These are phyloP conservation scores for Nepenthes alata DNA, from an alignment of 179 eudicot genomes.

Conservation along the genomic window DNA sequence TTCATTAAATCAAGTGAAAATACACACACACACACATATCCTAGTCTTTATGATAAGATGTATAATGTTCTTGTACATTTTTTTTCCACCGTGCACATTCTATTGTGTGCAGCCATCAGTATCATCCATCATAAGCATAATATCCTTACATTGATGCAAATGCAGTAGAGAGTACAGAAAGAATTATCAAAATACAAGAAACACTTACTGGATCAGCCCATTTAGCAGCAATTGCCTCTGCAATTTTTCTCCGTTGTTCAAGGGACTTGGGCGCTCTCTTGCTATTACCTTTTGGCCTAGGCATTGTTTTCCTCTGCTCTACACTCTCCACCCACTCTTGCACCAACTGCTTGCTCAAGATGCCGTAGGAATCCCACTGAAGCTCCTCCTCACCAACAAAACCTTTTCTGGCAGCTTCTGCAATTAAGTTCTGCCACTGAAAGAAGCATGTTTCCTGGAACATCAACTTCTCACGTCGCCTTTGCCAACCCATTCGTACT, in stretches of 20 bases:
- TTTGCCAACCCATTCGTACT: conserved; percentile 72
- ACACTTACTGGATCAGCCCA: conserved; percentile 89
- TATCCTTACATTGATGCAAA: neutral
- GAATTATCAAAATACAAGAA: neutral
- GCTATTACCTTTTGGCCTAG: conserved; percentile 28
- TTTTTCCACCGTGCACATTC: too few relatives aligned
- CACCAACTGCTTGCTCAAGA: conserved; percentile 42
- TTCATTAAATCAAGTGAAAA: too few relatives aligned
- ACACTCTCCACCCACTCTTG: conserved; percentile 59
- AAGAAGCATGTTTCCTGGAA: conserved; percentile 60
- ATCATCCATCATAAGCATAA: neutral
- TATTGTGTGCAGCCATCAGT: too few relatives aligned
- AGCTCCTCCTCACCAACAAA: conserved; percentile 51
- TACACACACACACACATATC: too few relatives aligned
- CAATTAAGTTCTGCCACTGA: conserved; percentile 76
- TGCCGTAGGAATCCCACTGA: conserved; percentile 76
- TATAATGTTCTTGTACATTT: too few relatives aligned
- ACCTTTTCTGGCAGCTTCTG: conserved; percentile 63
- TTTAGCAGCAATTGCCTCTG: conserved; percentile 77
- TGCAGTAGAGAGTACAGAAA: neutral
- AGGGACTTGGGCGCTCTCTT: conserved; percentile 76
- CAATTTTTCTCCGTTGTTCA: conserved; percentile 72
- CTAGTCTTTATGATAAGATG: neutral
- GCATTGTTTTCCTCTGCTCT: conserved; percentile 38
- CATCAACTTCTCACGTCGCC: conserved; percentile 45